Conservation (phyloP, 352 stramenopile genomes). For the Thalassiosira pacifica region DNA sequence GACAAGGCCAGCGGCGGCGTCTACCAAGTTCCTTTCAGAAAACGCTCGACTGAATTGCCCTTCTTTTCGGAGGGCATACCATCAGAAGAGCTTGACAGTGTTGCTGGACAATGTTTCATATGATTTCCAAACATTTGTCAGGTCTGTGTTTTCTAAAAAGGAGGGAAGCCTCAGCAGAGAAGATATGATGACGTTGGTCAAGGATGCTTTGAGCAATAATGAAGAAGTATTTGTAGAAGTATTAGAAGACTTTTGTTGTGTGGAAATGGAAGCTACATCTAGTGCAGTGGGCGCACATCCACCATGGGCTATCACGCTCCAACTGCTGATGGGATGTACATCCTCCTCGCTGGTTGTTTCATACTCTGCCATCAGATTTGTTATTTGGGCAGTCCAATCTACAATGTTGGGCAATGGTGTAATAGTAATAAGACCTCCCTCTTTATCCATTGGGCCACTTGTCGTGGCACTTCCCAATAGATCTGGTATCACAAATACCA, state of each 20-base stretch:
- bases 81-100: conserved; percentile 69
- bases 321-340: conserved; percentile 43
- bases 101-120: conserved; percentile 62
- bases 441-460: conserved; percentile 24
- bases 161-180: conserved; percentile 62
- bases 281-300: conserved; percentile 72
- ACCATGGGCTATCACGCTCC: conserved; percentile 70
- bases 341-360: conserved; percentile 34
- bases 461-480: conserved; percentile 66
- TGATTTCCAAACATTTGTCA: conserved; percentile 57
- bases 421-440: neutral
- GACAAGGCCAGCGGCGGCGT: conserved; percentile 56
- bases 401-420: conserved; percentile 68
- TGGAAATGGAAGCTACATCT: conserved; percentile 43
- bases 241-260: conserved; percentile 1
- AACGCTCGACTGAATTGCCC: conserved; percentile 69
- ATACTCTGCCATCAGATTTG: conserved; percentile 59
- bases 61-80: conserved; percentile 64
- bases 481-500: conserved; percentile 62
- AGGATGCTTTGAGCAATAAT: conserved; percentile 12
- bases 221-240: too few relatives aligned
- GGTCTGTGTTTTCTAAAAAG: conserved; percentile 56
- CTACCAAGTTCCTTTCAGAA: conserved; percentile 68
- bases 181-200: conserved; percentile 70
- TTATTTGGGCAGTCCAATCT: conserved; percentile 69